Percentiles rank a stretch among this genome's conserved stretches.
Evolutionary conservation across 2,329 filamentous ascomycete species (phyloP).

Genomic region (Trichoderma sp.): DNA sequence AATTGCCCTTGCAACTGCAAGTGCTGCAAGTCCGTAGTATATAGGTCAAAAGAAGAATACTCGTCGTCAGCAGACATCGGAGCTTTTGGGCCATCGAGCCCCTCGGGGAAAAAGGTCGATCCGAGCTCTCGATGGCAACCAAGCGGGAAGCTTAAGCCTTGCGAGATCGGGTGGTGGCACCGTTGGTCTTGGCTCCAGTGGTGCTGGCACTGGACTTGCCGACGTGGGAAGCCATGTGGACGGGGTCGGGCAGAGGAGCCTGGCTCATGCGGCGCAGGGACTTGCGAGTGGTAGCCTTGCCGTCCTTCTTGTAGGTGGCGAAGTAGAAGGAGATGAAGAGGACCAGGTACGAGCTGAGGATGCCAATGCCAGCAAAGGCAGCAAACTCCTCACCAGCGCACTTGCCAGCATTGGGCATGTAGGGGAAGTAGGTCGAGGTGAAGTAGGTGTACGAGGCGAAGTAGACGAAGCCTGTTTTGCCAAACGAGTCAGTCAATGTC

Average conservation of each 20-base stretch:
- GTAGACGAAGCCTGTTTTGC: constrained; percentile 83
- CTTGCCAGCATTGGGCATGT: constrained; percentile 78
- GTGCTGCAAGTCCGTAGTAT: constrained; percentile 10
- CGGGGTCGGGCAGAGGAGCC: constrained; percentile 70
- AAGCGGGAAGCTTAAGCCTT: constrained; percentile 56
- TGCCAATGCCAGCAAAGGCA: constrained; percentile 86
- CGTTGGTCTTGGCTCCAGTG: constrained; percentile 60
- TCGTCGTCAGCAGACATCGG: neutral
- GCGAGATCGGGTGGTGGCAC: constrained; percentile 65
- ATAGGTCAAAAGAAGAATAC: neutral
- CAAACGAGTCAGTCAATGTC: constrained; percentile 31
- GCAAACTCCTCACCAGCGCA: constrained; percentile 98
- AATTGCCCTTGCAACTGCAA: neutral
- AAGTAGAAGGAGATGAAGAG: constrained; percentile 99
- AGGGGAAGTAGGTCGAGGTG: constrained; percentile 83
- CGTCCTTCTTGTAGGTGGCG: constrained; percentile 89
- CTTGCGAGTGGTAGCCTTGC: constrained; percentile 83
- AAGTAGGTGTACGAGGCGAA: constrained; percentile 99
- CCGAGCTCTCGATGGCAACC: neutral
- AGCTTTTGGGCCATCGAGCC: neutral
- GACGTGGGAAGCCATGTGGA: constrained; percentile 58
- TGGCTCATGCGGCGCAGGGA: constrained; percentile 67
- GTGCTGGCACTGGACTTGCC: constrained; percentile 57
- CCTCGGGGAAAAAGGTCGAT: neutral
- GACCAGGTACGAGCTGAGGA: constrained; percentile 91